A percentile compares a stretch with the other conserved stretches of the same genome.
Conservation (phyloP, 164 flowering plant species). For the Aristolochia fimbriata region DNA sequence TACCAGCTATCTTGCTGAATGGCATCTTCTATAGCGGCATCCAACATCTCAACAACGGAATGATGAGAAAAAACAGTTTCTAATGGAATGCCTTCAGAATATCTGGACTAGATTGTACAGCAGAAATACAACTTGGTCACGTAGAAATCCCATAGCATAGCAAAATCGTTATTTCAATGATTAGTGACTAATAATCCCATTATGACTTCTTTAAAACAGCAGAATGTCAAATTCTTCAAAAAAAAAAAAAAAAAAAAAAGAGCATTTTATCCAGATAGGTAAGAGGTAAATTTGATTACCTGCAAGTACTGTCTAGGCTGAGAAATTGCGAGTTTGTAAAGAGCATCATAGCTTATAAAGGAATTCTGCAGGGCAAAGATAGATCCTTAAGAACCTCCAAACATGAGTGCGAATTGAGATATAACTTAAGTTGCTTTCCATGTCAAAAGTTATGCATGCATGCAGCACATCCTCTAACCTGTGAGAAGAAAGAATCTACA, state of each 20-base stretch:
- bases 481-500: constrained; percentile 89
- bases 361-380: constrained; percentile 53
- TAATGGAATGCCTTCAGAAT: constrained; percentile 83
- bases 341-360: constrained; percentile 64
- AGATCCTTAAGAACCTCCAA: neutral
- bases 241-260: constrained; percentile 4
- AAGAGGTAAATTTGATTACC: constrained; percentile 29
- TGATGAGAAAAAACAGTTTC: constrained; percentile 68
- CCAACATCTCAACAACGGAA: constrained; percentile 82
- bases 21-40: constrained; percentile 80
- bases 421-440: neutral
- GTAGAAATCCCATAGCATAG: neutral
- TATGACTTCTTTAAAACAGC: no score
- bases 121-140: constrained; percentile 11
- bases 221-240: neutral
- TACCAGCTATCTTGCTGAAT: constrained; percentile 81
- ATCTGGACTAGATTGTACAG: constrained; percentile 71
- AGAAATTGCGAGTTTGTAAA: constrained; percentile 80
- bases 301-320: constrained; percentile 86
- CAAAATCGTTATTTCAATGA: neutral
- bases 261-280: neutral
- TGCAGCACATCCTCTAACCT: constrained; percentile 35
- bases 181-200: neutral
- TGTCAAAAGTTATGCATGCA: neutral
- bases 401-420: no score